Evolutionary conservation across 768 basidiomycete species (phyloP).

Genomic region (Tylopilus sp.): DNA sequence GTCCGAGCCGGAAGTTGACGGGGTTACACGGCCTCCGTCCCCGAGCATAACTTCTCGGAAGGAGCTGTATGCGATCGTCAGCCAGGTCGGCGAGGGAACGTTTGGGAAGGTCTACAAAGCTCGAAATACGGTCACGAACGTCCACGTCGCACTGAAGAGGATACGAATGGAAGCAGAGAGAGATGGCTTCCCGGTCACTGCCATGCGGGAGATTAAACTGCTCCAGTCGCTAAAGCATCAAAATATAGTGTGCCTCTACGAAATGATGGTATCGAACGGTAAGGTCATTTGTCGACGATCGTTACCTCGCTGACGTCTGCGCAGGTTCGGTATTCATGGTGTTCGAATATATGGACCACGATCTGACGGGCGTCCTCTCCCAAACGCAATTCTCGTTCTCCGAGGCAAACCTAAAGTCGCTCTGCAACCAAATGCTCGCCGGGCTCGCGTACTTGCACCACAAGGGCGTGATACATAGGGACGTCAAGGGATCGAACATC

Average conservation of each 20-base stretch:
- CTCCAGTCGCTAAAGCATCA: conserved; percentile 86
- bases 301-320: conserved; percentile 5
- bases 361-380: conserved; percentile 90
- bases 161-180: conserved; percentile 97
- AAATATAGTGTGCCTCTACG: conserved; percentile 86
- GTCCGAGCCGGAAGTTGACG: conserved; percentile 24
- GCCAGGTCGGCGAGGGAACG: conserved; percentile 96
- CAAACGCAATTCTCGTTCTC: conserved; percentile 86
- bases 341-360: conserved; percentile 99
- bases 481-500: conserved; percentile 99
- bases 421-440: conserved; percentile 93
- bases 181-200: conserved; percentile 98
- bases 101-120: conserved; percentile 99
- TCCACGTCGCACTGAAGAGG: conserved; percentile 87
- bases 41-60: conserved; percentile 31
- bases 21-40: conserved; percentile 26
- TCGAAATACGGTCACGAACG: conserved; percentile 70
- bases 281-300: conserved; percentile 17
- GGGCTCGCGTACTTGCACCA: conserved; percentile 95
- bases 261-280: conserved; percentile 99
- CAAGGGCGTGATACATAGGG: conserved; percentile 94
- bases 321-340: conserved; percentile 98
- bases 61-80: conserved; percentile 82
- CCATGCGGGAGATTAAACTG: conserved; percentile 98
- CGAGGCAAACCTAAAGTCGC: conserved; percentile 88